Base-by-base conservation (phyloP, 1,139 yeast genomes). In the Geotrichum restrictum region DNA sequence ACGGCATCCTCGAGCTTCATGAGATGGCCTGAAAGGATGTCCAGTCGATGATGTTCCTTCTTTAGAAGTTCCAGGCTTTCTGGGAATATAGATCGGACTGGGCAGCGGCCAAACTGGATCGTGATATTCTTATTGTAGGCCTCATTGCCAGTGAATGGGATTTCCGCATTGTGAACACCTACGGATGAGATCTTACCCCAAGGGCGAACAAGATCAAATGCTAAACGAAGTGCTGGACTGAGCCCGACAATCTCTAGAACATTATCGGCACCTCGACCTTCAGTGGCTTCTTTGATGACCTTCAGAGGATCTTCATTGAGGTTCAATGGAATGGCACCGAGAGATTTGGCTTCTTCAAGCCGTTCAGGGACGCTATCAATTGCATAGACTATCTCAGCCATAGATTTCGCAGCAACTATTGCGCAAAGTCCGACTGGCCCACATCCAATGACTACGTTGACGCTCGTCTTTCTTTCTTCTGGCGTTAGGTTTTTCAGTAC, bases 361-460 rank as follows among this genome's bases (percentile, higher is more conserved):
- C 85, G 64, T 19, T 75, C 74, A 0, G 74, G 73, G 10, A 80
- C 79, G 36, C 73, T 70, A 59, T 80, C 85, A 8, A 80, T 75
- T 22, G 78, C 80, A 38, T 77, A 78, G 27, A 80, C 66, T 16
- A 71, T 70, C 41, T 65, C 62, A 4, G 82, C 83, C 56, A 74
- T 69, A 52, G 75, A 68, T 50, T 71, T 74, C 48, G 81, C 73
- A 0, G 78, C 69, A 27, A 74, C 67, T 47, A 80, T 69, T 0
- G 80, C 80, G 69, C 84, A 80, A 22, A 80, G 69, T 0, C 84
- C 85, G 1, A 82, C 87, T 0, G 87, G 87, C 0, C 87, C 87
- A 16, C 81, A 77, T 0, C 87, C 87, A 3, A 82, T 62, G 57
- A 80, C 84, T 40, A 80, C 62, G 34, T 49, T 52, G 11, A 66